Conservation (phyloP, 1,284 basidiomycete species). For the Marasmius sp. region DNA sequence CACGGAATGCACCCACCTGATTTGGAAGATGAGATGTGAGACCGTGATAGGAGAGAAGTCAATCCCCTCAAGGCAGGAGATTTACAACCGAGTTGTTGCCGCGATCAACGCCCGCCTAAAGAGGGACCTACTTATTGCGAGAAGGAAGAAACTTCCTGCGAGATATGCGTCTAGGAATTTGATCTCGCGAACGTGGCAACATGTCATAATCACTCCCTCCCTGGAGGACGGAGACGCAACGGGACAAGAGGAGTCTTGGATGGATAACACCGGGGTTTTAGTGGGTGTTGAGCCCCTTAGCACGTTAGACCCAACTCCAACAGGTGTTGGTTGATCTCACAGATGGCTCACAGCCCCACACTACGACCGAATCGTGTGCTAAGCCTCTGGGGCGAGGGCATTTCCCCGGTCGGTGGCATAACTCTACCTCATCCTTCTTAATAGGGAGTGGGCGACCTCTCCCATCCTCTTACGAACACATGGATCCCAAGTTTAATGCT, state of each 20-base stretch:
- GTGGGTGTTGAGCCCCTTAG: too few relatives aligned
- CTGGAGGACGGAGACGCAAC: background rate
- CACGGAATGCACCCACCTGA: constrained; percentile 4
- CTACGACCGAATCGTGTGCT: too few relatives aligned
- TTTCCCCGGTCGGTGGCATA: too few relatives aligned
- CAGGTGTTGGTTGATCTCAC: too few relatives aligned
- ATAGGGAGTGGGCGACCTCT: too few relatives aligned
- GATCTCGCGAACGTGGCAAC: background rate
- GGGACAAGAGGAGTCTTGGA: background rate
- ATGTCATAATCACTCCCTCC: too few relatives aligned
- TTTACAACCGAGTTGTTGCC: background rate
- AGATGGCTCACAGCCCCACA: too few relatives aligned
- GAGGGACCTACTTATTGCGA: background rate
- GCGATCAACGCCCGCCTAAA: background rate
- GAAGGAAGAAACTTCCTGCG: background rate
- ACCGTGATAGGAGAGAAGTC: background rate
- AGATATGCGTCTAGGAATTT: background rate
- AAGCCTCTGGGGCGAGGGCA: too few relatives aligned
- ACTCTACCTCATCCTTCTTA: too few relatives aligned
- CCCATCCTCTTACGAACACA: too few relatives aligned
- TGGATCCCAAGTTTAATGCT: background rate
- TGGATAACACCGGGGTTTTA: too few relatives aligned
- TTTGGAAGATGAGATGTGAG: constrained; percentile 8
- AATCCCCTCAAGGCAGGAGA: background rate
- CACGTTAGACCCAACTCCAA: too few relatives aligned